Conservation (phyloP, 164 flowering plant species). For the Piper betle region DNA sequence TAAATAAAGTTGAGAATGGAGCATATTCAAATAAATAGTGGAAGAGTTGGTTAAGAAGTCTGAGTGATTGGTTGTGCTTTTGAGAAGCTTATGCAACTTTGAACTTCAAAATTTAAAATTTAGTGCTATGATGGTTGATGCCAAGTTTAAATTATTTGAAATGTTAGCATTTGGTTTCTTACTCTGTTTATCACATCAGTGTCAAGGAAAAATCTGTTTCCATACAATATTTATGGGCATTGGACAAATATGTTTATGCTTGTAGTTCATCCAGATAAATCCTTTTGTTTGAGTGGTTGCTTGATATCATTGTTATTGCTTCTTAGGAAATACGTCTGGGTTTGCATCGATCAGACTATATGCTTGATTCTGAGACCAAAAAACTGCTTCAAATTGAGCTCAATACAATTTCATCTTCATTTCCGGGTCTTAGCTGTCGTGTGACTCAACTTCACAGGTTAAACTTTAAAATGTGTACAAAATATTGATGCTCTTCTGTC, state of each 20-base stretch:
- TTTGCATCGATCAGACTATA: slow-evolving; percentile 95
- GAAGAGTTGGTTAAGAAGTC: too few species aligned
- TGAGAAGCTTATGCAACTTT: too few species aligned
- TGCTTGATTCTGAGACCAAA: slow-evolving; percentile 95
- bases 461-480: neutral
- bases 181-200: too few species aligned
- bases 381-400: slow-evolving; percentile 88
- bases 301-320: slow-evolving; percentile 2
- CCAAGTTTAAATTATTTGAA: too few species aligned
- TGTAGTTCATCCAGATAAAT: neutral
- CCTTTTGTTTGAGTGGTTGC: neutral
- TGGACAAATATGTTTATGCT: neutral
- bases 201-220: too few species aligned
- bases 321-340: slow-evolving; percentile 87
- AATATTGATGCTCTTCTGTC: neutral
- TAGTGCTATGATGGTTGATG: too few species aligned
- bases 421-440: slow-evolving; percentile 71
- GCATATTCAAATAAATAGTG: too few species aligned
- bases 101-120: too few species aligned
- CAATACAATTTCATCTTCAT: slow-evolving; percentile 92
- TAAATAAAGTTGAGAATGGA: too few species aligned
- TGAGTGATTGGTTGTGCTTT: too few species aligned
- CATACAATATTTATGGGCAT: too few species aligned
- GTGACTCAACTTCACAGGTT: slow-evolving; percentile 93
- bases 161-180: too few species aligned